Percentiles rank a stretch among this genome's conserved stretches.
phyloP scores from a whole-genome alignment of 2,329 filamentous ascomycete genomes.

The Trichophyton mentagrophytes region DNA sequence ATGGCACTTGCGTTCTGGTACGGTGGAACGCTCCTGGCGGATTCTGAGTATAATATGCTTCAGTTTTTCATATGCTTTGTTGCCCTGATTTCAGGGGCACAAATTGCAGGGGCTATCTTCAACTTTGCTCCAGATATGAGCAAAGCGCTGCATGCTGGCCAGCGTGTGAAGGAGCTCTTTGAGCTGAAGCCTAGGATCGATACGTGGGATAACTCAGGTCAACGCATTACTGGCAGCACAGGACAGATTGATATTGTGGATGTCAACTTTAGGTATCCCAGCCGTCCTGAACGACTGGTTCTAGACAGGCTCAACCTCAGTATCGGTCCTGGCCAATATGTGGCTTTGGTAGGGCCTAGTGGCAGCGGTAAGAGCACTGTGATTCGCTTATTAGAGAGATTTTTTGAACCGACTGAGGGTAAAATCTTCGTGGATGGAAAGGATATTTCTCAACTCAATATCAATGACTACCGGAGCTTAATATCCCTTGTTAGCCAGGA shows the following conservation, averaged over 20 bases:
- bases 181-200: constrained; percentile 62
- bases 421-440: constrained; percentile 72
- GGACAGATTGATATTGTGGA: constrained; percentile 78
- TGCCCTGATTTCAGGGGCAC: constrained; percentile 75
- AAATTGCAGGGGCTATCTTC: constrained; percentile 81
- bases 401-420: constrained; percentile 78
- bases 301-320: constrained; percentile 61
- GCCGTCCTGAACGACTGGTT: constrained; percentile 78
- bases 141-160: constrained; percentile 74
- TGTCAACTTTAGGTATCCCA: constrained; percentile 89
- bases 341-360: constrained; percentile 79
- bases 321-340: constrained; percentile 34
- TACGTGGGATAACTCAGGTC: constrained; percentile 57
- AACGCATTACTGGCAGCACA: constrained; percentile 48
- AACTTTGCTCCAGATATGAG: constrained; percentile 85
- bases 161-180: constrained; percentile 67
- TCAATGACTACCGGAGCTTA: constrained; percentile 71
- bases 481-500: constrained; percentile 87
- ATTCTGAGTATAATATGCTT: constrained; percentile 59
- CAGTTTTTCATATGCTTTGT: constrained; percentile 89
- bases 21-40: constrained; percentile 61
- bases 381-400: constrained; percentile 80
- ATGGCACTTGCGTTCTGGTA: constrained; percentile 90
- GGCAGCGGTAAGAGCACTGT: constrained; percentile 92
- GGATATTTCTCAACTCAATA: constrained; percentile 66